phyloP scores from a whole-genome alignment of 2,329 filamentous ascomycete genomes.

The Nemania serpens region DNA sequence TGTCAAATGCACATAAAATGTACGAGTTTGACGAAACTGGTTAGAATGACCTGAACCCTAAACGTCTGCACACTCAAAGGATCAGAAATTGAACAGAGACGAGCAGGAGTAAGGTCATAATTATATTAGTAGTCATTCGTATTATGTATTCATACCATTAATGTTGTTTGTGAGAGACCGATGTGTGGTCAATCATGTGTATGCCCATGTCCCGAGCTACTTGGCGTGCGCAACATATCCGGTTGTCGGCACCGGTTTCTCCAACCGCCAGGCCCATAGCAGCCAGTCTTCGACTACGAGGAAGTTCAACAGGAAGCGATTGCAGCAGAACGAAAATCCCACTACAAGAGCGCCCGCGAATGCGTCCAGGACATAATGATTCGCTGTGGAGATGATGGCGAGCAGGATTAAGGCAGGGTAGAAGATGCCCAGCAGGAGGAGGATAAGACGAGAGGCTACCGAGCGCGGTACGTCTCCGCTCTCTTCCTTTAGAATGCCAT shows the following conservation, averaged over 20 bases:
- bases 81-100: neutral
- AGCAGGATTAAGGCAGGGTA: constrained; percentile 60
- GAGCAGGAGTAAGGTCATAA: constrained; percentile 3
- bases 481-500: constrained; percentile 28
- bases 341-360: constrained; percentile 67
- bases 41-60: no score
- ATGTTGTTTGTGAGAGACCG: neutral
- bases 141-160: constrained; percentile 27
- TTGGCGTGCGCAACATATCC: constrained; percentile 34
- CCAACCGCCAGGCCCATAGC: constrained; percentile 63
- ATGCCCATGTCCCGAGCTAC: constrained; percentile 1
- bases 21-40: neutral
- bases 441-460: constrained; percentile 24
- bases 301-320: constrained; percentile 60
- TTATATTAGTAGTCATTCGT: constrained; percentile 26
- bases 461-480: constrained; percentile 33
- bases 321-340: constrained; percentile 59
- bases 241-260: constrained; percentile 64
- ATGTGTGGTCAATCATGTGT: neutral
- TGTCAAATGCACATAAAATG: no score
- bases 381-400: constrained; percentile 65
- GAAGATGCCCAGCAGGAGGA: constrained; percentile 48
- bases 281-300: constrained; percentile 69
- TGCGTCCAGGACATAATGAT: constrained; percentile 69
- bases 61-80: neutral